phyloP scores from a whole-genome alignment of 768 basidiomycete species.

The Xerocomellus dryophilus region DNA sequence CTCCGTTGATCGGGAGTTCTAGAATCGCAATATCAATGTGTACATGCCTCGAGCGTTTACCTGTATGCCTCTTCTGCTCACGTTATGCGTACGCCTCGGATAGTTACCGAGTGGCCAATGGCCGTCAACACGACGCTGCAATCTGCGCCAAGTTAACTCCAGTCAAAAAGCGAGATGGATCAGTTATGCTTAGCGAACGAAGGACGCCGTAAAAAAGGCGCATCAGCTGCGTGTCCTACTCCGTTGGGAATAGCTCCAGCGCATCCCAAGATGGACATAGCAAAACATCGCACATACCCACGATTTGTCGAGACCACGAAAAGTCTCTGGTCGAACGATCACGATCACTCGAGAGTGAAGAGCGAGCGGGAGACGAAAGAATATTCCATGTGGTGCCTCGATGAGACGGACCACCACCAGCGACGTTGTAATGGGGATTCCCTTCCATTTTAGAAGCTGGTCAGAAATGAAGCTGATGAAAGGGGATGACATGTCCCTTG shows the following conservation, averaged over 20 bases:
- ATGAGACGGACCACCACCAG: slow-evolving; percentile 12
- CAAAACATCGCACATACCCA: slow-evolving; percentile 4
- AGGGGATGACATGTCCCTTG: slow-evolving; percentile 31
- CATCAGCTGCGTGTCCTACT: slow-evolving; percentile 33
- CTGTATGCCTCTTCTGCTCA: slow-evolving; percentile 9
- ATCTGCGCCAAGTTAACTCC: slow-evolving; percentile 13
- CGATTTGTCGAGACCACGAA: slow-evolving; percentile 1
- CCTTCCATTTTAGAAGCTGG: slow-evolving; percentile 33
- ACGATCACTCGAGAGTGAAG: slow-evolving; percentile 13
- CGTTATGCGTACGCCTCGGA: slow-evolving; percentile 11
- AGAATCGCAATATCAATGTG: slow-evolving; percentile 5
- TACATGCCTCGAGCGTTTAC: slow-evolving; percentile 4
- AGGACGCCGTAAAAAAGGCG: slow-evolving; percentile 31
- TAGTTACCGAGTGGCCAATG: slow-evolving; percentile 11
- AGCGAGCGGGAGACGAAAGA: slow-evolving; percentile 11
- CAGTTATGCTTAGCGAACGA: slow-evolving; percentile 14
- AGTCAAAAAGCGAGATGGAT: slow-evolving; percentile 19
- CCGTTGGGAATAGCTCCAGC: slow-evolving; percentile 12
- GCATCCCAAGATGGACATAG: slow-evolving; percentile 21
- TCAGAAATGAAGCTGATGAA: slow-evolving; percentile 30
- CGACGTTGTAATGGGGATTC: slow-evolving; percentile 18
- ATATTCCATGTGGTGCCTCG: slow-evolving; percentile 16
- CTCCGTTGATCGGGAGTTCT: slow-evolving; percentile 23
- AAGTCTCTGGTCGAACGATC: slow-evolving; percentile 12
- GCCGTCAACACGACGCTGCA: slow-evolving; percentile 7